Evolutionary conservation across 164 flowering plant species (phyloP), one percentile per base, ranked within the genome.

Genomic region (Houttuynia cordata): DNA sequence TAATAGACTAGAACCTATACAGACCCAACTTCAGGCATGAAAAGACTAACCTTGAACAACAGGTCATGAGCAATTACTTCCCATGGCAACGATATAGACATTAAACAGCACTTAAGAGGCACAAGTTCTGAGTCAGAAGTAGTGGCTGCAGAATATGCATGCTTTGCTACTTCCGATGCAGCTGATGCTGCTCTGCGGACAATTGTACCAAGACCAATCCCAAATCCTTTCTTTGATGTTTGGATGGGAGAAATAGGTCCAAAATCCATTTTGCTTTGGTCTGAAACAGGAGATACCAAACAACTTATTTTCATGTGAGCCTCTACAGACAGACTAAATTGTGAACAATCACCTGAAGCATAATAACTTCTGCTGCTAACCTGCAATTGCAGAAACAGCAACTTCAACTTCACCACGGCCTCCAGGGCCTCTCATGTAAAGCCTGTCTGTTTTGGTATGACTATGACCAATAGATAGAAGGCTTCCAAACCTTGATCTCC

Each of bases 401-500:
- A 93, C 99, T 80, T 93, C 99, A 73, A 93, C 97, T 76, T 90
- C 96, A 34, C 99, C 99, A 58, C 91, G 87, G 42, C 99, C 99
- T 58, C 99, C 99, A 50, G 99, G 99, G 62, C 99, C 99, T 76
- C 78, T 93, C 99, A 93, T 93, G 76, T 82, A 88, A 50, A 93
- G 78, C 68, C 83, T 86, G 73, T 93, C 97, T 20, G 84, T 70
- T 80, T 85, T 90, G 47, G 80, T 80, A 64, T 83, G 64, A 56
- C 75, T 71, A 62, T 83, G 76, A 64, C 84, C 84, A 56, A 82
- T 77, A 51, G 90, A 79, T 30, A 88, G 75, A 69, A 93, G 86
- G 80, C 95, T 88, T 49, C 95, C 96, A 56, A 93, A 85, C 68
- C 91, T 74, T 73, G 86, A 77, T 70, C 74, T 86, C 34, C 99